A percentile compares a stretch with the other conserved stretches of the same genome.
Conservation (phyloP, 495 filamentous ascomycete genomes). For the Pyrenula massariospora region DNA sequence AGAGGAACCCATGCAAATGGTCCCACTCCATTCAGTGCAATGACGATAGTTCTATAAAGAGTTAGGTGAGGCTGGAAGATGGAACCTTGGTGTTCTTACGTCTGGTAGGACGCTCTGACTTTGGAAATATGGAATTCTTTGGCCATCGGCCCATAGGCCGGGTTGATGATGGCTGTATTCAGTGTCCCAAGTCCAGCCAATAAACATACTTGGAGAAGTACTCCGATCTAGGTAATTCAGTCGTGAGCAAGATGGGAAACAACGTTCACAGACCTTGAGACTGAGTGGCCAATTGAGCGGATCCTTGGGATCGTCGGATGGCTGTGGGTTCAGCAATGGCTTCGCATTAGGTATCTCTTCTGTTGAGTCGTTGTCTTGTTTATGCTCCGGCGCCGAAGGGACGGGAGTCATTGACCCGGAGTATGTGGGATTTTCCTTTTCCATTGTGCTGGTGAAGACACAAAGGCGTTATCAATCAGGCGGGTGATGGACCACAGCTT, state of each 20-base stretch:
- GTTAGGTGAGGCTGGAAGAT: slow-evolving; percentile 1
- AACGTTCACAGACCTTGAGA: neutral
- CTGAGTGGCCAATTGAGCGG: slow-evolving; percentile 44
- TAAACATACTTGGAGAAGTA: neutral
- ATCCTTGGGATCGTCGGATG: slow-evolving; percentile 41
- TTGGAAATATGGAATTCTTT: neutral
- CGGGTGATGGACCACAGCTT: too few species aligned
- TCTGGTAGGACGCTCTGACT: neutral
- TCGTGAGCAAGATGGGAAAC: too few species aligned
- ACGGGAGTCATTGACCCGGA: neutral
- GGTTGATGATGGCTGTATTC: neutral
- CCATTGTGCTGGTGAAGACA: neutral
- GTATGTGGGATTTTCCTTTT: neutral
- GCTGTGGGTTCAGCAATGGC: slow-evolving; percentile 49
- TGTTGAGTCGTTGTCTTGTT: neutral
- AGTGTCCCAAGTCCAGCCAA: neutral
- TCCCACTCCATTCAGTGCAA: slow-evolving; percentile 20
- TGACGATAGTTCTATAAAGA: slow-evolving; percentile 24
- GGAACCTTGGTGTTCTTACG: neutral
- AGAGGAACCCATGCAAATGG: slow-evolving; percentile 29
- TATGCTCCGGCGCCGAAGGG: neutral
- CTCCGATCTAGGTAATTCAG: neutral
- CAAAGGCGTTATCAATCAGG: too few species aligned
- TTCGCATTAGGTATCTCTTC: slow-evolving; percentile 8
- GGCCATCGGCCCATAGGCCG: neutral